These are phyloP conservation scores for Pilaira anomala DNA, from an alignment of 192 early-diverging fungal genomes.

Conservation along the genomic window DNA sequence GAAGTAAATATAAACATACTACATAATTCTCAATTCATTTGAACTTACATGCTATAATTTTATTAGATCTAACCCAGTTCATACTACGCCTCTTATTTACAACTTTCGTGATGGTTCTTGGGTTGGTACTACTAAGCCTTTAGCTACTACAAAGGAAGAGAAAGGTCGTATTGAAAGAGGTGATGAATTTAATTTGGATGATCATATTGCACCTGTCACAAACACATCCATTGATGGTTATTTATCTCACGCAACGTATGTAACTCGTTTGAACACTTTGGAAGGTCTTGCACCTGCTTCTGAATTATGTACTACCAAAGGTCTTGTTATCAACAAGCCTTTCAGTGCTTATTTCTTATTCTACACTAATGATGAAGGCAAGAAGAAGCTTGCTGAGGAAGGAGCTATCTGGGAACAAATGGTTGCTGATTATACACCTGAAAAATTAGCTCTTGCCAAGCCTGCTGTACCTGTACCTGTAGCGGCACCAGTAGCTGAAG, in stretches of 20 bases:
- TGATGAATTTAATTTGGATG: slow-evolving; percentile 20
- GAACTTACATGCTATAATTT: too few relatives aligned
- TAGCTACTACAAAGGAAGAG: slow-evolving; percentile 21
- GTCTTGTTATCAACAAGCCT: slow-evolving; percentile 16
- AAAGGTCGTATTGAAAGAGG: slow-evolving; percentile 22
- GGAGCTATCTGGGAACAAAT: slow-evolving; percentile 6
- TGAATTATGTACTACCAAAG: slow-evolving; percentile 6
- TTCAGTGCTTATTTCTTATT: slow-evolving; percentile 24
- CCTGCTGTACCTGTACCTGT: background rate
- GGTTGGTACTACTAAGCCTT: slow-evolving; percentile 10
- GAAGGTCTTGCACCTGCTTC: slow-evolving; percentile 16
- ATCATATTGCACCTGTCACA: slow-evolving; percentile 12
- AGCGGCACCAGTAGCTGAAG: too few relatives aligned
- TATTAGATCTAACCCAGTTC: slow-evolving; percentile 17
- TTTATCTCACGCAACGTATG: slow-evolving; percentile 21
- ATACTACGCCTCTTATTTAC: slow-evolving; percentile 14
- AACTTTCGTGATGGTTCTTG: slow-evolving; percentile 27
- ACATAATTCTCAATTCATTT: background rate
- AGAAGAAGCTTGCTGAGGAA: background rate
- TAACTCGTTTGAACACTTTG: slow-evolving; percentile 18
- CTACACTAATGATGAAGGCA: slow-evolving; percentile 21
- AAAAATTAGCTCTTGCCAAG: slow-evolving; percentile 1
- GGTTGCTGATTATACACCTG: slow-evolving; percentile 16
- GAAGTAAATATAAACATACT: slow-evolving; percentile 10
- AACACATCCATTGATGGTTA: slow-evolving; percentile 23